phyloP scores from a whole-genome alignment of 805 yeast species.

The Kodamaea kaohsiungensis region DNA sequence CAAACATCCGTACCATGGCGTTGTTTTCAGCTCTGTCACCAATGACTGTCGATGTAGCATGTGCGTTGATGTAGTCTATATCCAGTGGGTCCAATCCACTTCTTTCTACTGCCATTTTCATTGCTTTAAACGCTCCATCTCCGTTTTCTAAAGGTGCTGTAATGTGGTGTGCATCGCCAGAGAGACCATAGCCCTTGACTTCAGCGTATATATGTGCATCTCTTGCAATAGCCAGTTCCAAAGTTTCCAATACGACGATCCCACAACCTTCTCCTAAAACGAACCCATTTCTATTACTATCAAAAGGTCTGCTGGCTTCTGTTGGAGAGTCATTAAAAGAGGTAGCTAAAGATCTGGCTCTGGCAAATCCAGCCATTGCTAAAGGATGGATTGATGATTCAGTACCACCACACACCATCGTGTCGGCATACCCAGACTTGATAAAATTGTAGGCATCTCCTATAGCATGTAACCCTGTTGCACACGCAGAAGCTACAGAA shows the following conservation, averaged over 20 bases:
- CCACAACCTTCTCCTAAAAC: constrained; percentile 95
- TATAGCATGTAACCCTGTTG: constrained; percentile 90
- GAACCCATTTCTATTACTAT: constrained; percentile 74
- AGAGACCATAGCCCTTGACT: constrained; percentile 82
- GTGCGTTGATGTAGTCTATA: constrained; percentile 87
- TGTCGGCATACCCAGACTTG: constrained; percentile 75
- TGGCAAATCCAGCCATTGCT: constrained; percentile 85
- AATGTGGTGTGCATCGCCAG: constrained; percentile 90
- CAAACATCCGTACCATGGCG: constrained; percentile 55
- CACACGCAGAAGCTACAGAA: constrained; percentile 91
- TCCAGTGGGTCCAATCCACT: constrained; percentile 49
- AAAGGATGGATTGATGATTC: constrained; percentile 87
- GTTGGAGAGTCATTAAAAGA: constrained; percentile 60
- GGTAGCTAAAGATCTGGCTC: constrained; percentile 80
- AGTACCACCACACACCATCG: constrained; percentile 92
- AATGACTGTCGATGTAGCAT: constrained; percentile 88
- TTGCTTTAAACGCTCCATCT: constrained; percentile 79
- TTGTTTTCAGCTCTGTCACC: constrained; percentile 88
- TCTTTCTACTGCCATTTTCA: constrained; percentile 68
- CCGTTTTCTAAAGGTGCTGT: constrained; percentile 89
- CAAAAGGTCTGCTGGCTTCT: constrained; percentile 86
- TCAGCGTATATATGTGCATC: constrained; percentile 72
- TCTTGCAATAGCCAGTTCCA: constrained; percentile 70
- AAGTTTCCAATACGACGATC: constrained; percentile 69
- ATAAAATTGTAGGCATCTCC: constrained; percentile 92